Percentiles rank a stretch among this genome's conserved stretches.
Evolutionary conservation across 257 asterid species (phyloP).

Genomic region (Fraxinus excelsior): DNA sequence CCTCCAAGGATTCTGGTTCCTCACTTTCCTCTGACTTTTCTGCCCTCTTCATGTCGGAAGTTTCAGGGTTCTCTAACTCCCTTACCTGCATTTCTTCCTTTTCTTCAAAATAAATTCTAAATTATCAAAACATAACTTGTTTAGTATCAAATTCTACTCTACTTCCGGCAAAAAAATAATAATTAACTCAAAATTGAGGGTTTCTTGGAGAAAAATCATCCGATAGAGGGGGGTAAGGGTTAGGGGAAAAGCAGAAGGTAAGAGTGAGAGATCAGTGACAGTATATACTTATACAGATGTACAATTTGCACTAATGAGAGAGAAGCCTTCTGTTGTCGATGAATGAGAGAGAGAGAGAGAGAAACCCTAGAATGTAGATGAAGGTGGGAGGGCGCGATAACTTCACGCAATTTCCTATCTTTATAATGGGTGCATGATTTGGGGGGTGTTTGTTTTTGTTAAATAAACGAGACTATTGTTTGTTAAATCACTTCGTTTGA

Average conservation of each 20-base stretch:
- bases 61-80: constrained; percentile 44
- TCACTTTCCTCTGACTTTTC: constrained; percentile 25
- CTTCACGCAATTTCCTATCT: no score
- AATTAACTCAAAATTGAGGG: background rate
- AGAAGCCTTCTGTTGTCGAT: background rate
- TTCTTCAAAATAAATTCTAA: constrained; percentile 17
- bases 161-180: background rate
- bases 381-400: background rate
- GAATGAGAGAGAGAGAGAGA: constrained; percentile 22
- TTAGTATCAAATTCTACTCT: background rate
- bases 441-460: no score
- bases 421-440: no score
- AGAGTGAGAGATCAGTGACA: background rate
- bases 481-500: no score
- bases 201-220: background rate
- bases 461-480: no score
- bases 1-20: constrained; percentile 32
- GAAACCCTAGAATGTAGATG: constrained; percentile 53
- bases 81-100: constrained; percentile 48
- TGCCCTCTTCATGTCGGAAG: constrained; percentile 26
- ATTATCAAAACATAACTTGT: background rate
- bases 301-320: background rate
- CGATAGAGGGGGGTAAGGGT: background rate
- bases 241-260: background rate
- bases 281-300: background rate